A percentile compares a stretch with the other conserved stretches of the same genome.
phyloP scores from a whole-genome alignment of 208 protist genomes.

The Acanthamoeba polyphaga region DNA sequence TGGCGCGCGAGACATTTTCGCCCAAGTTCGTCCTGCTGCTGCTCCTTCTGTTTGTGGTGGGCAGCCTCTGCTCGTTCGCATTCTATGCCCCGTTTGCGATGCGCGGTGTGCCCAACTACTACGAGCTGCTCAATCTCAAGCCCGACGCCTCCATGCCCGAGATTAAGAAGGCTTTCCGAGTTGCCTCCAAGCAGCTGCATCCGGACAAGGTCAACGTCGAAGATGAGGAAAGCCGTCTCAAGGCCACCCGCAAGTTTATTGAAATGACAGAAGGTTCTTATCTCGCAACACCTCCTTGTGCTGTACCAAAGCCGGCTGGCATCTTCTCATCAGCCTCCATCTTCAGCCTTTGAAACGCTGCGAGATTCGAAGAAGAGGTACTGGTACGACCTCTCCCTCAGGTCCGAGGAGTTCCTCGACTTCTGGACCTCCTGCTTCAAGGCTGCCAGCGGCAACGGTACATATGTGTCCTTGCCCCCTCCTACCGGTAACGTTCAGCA shows the following conservation, averaged over 20 bases:
- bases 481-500: background rate
- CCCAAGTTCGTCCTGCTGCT: slow-evolving; percentile 45
- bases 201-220: slow-evolving; percentile 55
- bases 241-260: slow-evolving; percentile 30
- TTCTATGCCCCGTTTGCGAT: slow-evolving; percentile 9
- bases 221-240: slow-evolving; percentile 39
- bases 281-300: background rate
- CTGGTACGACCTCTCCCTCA: slow-evolving; percentile 65
- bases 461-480: background rate
- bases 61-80: slow-evolving; percentile 63
- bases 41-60: slow-evolving; percentile 56
- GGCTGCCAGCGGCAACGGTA: slow-evolving; percentile 4
- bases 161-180: slow-evolving; percentile 72
- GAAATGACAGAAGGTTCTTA: slow-evolving; percentile 37
- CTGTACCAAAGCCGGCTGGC: background rate
- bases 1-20: background rate
- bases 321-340: background rate
- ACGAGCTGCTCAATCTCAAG: slow-evolving; percentile 51
- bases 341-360: slow-evolving; percentile 70
- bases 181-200: slow-evolving; percentile 34
- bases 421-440: slow-evolving; percentile 39
- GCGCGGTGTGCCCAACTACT: slow-evolving; percentile 59
- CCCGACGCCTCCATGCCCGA: slow-evolving; percentile 39
- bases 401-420: slow-evolving; percentile 35
- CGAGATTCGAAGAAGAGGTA: slow-evolving; percentile 57